A percentile compares a stretch with the other conserved stretches of the same genome.
phyloP scores from a whole-genome alignment of 2,329 filamentous ascomycete species.

The Dothistroma pini region DNA sequence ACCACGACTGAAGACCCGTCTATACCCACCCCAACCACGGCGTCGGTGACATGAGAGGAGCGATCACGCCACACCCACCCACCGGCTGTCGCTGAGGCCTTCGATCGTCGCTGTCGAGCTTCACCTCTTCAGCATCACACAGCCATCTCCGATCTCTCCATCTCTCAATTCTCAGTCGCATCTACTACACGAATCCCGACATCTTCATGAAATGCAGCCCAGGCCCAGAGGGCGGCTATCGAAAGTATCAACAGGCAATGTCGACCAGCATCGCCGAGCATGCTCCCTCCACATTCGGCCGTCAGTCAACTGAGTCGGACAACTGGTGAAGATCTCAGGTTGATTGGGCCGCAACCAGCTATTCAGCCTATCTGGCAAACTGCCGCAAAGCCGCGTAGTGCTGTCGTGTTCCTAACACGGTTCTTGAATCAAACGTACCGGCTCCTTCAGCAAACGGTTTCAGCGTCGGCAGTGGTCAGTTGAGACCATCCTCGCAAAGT shows the following conservation, averaged over 20 bases:
- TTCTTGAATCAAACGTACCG: neutral
- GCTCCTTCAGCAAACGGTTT: neutral
- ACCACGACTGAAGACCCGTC: neutral
- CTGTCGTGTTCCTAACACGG: neutral
- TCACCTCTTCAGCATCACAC: neutral
- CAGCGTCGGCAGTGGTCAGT: neutral
- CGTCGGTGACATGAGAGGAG: neutral
- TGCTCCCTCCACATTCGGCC: neutral
- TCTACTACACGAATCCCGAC: neutral
- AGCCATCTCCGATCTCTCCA: neutral
- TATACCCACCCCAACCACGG: neutral
- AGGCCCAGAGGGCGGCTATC: neutral
- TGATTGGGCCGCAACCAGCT: neutral
- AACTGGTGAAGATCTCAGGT: neutral
- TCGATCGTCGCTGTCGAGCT: neutral
- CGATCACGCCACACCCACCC: neutral
- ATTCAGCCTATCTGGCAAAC: neutral
- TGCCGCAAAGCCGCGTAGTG: neutral
- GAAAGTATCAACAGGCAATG: neutral
- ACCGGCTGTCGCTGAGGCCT: neutral
- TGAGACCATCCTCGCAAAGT: neutral
- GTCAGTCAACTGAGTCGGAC: neutral
- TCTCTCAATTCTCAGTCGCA: neutral
- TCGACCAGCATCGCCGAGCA: neutral
- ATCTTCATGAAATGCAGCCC: neutral